Percentiles rank a stretch among this genome's conserved stretches.
phyloP scores from a whole-genome alignment of 2,329 filamentous ascomycete genomes.

The Calonectria fujianensis region DNA sequence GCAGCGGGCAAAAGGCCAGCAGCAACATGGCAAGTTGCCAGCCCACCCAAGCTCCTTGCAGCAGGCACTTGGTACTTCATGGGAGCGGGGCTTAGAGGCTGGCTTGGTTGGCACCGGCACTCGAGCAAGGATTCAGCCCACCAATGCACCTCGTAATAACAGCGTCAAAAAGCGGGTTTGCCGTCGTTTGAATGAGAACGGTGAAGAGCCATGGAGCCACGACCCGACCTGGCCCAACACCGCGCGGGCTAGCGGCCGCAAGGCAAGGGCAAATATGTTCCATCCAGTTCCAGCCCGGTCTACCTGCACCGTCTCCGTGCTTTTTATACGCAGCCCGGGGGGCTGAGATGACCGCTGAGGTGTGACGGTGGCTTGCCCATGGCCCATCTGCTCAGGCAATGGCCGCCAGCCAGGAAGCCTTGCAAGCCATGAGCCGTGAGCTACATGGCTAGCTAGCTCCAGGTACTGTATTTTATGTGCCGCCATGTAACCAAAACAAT shows the following conservation, averaged over 20 bases:
- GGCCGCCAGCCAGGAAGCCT: constrained; percentile 4
- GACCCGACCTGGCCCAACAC: constrained; percentile 11
- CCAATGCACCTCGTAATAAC: constrained; percentile 36
- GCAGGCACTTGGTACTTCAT: constrained; percentile 11
- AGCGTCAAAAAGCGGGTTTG: constrained; percentile 37
- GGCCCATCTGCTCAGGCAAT: neutral
- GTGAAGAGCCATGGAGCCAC: constrained; percentile 24
- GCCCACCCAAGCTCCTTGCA: constrained; percentile 5
- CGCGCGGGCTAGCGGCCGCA: neutral
- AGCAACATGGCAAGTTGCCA: constrained; percentile 20
- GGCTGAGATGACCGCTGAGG: constrained; percentile 32
- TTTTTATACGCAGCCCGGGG: constrained; percentile 20
- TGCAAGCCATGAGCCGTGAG: constrained; percentile 1
- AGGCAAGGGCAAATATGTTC: constrained; percentile 3
- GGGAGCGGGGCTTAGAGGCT: constrained; percentile 27
- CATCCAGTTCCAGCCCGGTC: constrained; percentile 1
- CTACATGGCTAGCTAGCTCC: constrained; percentile 6
- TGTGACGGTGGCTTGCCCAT: constrained; percentile 27
- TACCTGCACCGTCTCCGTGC: neutral
- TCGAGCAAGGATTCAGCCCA: constrained; percentile 18
- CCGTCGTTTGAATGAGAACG: constrained; percentile 46
- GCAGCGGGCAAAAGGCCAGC: constrained; percentile 4
- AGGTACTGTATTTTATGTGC: neutral
- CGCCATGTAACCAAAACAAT: constrained; percentile 1
- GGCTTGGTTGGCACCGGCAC: constrained; percentile 1